Base-by-base conservation (phyloP, 2,329 filamentous ascomycete genomes). In the Lasiodiplodia sp. region DNA sequence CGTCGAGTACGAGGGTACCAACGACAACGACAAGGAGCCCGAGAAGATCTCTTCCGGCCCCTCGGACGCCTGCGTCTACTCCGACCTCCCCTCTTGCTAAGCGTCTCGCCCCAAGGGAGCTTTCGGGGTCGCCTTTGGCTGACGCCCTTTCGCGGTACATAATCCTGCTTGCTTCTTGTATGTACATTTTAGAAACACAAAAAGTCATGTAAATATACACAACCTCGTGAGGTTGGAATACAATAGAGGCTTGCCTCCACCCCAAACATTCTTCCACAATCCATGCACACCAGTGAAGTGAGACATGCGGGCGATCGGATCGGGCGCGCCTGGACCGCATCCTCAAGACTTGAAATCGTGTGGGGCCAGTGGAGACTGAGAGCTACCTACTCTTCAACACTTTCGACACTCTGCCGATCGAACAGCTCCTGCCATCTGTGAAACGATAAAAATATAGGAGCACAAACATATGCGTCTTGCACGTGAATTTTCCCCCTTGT, bases 1-100 rank as follows among this genome's bases (percentile, higher is more conserved):
- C 70, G 70, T 72, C 21, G 75, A 77, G 69, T 80, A 75, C 72
- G 70, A 76, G 67, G 79, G 78, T 56, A 79, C 66, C 38, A 67
- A 77, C 70, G 72, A 78, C 68, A 75, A 69, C 34, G 75, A 75
- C 55, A 72, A 74, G 40, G 78, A 80, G 76, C 78, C 78, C 12
- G 63, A 71, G 66, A 69, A 77, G 72, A 70, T 73, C 66, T 68
- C 70, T 18, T 71, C 71, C 37, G 78, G 78, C 44, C 76, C 78
- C 28, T 76, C 73, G 67, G 71, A 75, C 16, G 68, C 68, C 69
- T 80, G 78, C 70, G 73, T 74, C 69, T 79, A 78, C 73, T 4
- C 7, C 52, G 16, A 37, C 40, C 5, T 67, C 40, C 16, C 52
- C 28, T 44, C 49, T 28, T 67, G 64, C 64, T 67, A 67, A 25